These are phyloP conservation scores for Zychaea mexicana DNA, from an alignment of 371 early-diverging fungal genomes.

Conservation along the genomic window DNA sequence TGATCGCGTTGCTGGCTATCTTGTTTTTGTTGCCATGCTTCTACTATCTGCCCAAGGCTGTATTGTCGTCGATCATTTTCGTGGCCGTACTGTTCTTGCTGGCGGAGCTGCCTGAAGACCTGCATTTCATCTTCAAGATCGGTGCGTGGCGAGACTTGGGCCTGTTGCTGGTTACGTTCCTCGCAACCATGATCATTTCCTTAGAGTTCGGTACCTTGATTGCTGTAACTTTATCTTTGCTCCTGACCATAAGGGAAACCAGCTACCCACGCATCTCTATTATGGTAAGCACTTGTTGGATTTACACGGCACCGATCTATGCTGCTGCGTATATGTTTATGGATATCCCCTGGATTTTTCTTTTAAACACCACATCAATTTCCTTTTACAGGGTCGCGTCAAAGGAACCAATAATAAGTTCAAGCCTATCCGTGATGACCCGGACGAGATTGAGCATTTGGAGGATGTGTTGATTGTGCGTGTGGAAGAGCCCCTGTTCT, in stretches of 20 bases:
- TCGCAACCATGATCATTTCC: slow-evolving; percentile 81
- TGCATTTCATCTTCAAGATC: slow-evolving; percentile 80
- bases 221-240: slow-evolving; percentile 81
- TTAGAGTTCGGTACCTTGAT: slow-evolving; percentile 91
- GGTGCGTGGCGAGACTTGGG: slow-evolving; percentile 87
- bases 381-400: slow-evolving; percentile 41
- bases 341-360: neutral
- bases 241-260: slow-evolving; percentile 89
- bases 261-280: slow-evolving; percentile 82
- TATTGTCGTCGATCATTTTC: slow-evolving; percentile 83
- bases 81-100: slow-evolving; percentile 85
- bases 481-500: slow-evolving; percentile 90
- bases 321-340: no score
- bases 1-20: slow-evolving; percentile 73
- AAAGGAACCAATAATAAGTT: slow-evolving; percentile 48
- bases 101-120: slow-evolving; percentile 78
- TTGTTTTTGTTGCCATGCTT: slow-evolving; percentile 80
- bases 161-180: slow-evolving; percentile 78
- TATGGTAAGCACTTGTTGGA: slow-evolving; percentile 61
- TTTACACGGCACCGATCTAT: no score
- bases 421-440: slow-evolving; percentile 64
- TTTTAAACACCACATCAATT: neutral
- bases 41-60: slow-evolving; percentile 85
- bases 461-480: slow-evolving; percentile 88
- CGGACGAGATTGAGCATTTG: slow-evolving; percentile 68